Conservation (phyloP, 345 rosid species). For the Bretschneidera sinensis region DNA sequence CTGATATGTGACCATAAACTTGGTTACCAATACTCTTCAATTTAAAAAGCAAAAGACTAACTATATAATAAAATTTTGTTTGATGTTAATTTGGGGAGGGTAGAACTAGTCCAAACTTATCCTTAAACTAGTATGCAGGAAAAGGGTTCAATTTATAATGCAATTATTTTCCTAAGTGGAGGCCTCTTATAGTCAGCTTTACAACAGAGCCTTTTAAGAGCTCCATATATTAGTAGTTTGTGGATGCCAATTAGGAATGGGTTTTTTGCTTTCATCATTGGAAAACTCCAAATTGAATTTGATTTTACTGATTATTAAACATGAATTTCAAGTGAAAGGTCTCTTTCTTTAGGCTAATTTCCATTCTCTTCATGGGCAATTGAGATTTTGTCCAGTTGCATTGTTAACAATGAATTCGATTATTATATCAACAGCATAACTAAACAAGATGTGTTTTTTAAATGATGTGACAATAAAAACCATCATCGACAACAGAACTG, state of each 20-base stretch:
- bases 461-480: too few relatives aligned
- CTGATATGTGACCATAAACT: background rate
- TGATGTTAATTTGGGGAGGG: constrained; percentile 14
- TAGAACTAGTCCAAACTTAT: constrained; percentile 18
- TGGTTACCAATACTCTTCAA: constrained; percentile 5
- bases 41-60: background rate
- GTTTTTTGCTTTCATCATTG: constrained; percentile 1
- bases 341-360: too few relatives aligned
- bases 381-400: too few relatives aligned
- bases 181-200: constrained; percentile 6
- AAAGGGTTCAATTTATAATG: background rate
- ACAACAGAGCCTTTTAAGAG: constrained; percentile 6
- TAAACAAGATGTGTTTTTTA: too few relatives aligned
- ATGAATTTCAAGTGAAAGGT: background rate
- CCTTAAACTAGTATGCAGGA: background rate
- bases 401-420: too few relatives aligned
- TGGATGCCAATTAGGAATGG: constrained; percentile 11
- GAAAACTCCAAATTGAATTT: background rate
- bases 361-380: too few relatives aligned
- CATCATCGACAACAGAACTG: too few relatives aligned
- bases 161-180: constrained; percentile 26
- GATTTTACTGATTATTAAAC: background rate
- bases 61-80: background rate
- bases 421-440: too few relatives aligned
- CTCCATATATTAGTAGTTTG: constrained; percentile 5